phyloP scores from a whole-genome alignment of 1,284 basidiomycete species.

The Gymnopus androsaceus region DNA sequence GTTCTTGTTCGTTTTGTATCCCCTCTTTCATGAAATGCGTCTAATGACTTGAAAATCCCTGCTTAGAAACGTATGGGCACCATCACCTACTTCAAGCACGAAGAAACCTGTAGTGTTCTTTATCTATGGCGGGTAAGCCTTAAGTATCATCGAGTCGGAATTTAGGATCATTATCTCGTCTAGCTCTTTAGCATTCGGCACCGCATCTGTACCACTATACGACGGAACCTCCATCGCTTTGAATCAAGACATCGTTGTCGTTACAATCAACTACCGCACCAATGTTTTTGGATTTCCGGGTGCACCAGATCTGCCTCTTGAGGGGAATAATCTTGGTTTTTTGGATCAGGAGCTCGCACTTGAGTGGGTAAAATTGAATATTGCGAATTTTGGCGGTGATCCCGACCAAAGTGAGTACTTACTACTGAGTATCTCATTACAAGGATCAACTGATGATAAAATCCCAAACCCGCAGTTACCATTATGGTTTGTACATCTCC shows the following conservation, averaged over 20 bases:
- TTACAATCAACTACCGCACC: constrained; percentile 25
- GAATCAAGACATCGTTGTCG: constrained; percentile 22
- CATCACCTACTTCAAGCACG: background rate
- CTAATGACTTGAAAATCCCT: background rate
- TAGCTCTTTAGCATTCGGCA: constrained; percentile 5
- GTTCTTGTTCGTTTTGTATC: constrained; percentile 16
- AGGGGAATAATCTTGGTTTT: constrained; percentile 21
- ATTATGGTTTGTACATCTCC: constrained; percentile 21
- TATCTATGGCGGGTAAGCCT: constrained; percentile 12
- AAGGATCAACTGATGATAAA: too few relatives aligned
- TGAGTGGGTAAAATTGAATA: constrained; percentile 22
- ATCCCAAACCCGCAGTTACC: too few relatives aligned
- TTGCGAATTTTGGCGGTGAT: constrained; percentile 24
- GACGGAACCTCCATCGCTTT: constrained; percentile 20
- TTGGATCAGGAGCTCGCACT: constrained; percentile 25
- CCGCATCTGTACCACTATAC: constrained; percentile 9
- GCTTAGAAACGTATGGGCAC: constrained; percentile 13
- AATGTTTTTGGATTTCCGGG: constrained; percentile 24
- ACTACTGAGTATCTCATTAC: too few relatives aligned
- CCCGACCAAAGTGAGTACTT: constrained; percentile 16
- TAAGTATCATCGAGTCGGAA: background rate
- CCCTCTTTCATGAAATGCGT: background rate
- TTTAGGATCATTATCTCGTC: background rate
- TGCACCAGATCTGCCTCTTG: constrained; percentile 19
- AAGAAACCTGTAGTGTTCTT: constrained; percentile 5